These are phyloP conservation scores for Kodamaea hsintzibuensis DNA, from an alignment of 805 yeast species.

Conservation along the genomic window DNA sequence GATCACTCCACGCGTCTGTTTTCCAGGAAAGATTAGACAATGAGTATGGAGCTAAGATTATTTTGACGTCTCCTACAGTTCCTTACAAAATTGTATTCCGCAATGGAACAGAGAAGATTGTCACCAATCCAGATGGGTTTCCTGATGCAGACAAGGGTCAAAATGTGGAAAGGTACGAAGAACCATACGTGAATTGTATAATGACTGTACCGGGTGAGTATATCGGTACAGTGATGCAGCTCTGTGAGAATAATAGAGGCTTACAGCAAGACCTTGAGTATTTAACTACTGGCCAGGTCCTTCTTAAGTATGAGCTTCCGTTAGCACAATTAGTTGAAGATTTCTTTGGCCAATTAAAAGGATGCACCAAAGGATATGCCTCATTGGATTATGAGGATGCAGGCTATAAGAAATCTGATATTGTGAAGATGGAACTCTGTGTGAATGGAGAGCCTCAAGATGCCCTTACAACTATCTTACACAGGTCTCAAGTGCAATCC, in stretches of 20 bases:
- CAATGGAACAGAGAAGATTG: conserved; percentile 62
- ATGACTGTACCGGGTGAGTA: conserved; percentile 92
- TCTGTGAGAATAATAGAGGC: conserved; percentile 86
- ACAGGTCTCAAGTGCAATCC: conserved; percentile 68
- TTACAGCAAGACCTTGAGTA: conserved; percentile 77
- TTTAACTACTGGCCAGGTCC: conserved; percentile 75
- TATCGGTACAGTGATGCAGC: conserved; percentile 79
- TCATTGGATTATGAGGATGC: conserved; percentile 93
- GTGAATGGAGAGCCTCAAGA: conserved; percentile 90
- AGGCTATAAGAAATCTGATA: conserved; percentile 78
- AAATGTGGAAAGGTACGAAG: conserved; percentile 58
- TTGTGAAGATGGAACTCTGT: conserved; percentile 82
- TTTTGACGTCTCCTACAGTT: conserved; percentile 94
- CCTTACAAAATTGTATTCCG: conserved; percentile 77
- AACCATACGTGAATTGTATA: conserved; percentile 87
- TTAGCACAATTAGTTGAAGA: conserved; percentile 90
- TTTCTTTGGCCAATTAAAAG: conserved; percentile 90
- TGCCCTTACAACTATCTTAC: conserved; percentile 91
- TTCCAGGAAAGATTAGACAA: conserved; percentile 88
- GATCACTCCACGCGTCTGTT: conserved; percentile 93
- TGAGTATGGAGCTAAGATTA: conserved; percentile 90
- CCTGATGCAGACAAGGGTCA: conserved; percentile 60
- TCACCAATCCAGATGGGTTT: conserved; percentile 92
- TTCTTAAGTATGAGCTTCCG: conserved; percentile 79
- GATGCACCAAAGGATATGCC: conserved; percentile 89